Evolutionary conservation across 352 stramenopile genomes (phyloP).

Genomic region (Globisporangium ultimum): DNA sequence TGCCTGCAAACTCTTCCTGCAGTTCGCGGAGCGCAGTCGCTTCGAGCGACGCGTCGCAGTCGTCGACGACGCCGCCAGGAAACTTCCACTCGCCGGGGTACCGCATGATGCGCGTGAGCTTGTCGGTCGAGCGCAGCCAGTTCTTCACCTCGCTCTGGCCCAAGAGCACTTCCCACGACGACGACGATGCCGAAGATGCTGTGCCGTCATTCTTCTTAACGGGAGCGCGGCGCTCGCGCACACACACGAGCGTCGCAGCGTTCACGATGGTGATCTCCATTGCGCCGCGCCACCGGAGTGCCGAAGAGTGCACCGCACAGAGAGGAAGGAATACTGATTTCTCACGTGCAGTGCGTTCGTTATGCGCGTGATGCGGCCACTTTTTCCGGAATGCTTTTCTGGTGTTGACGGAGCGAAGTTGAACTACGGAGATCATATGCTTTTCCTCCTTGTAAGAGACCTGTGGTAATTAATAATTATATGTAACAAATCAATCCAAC

Average conservation of each 20-base stretch:
- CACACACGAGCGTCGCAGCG: slow-evolving; percentile 22
- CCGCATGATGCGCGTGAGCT: slow-evolving; percentile 44
- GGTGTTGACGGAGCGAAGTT: background rate
- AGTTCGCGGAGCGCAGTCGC: slow-evolving; percentile 44
- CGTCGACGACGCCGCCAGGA: slow-evolving; percentile 44
- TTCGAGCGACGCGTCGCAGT: slow-evolving; percentile 29
- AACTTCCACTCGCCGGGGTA: slow-evolving; percentile 74
- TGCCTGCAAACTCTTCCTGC: slow-evolving; percentile 52
- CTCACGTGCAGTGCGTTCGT: background rate
- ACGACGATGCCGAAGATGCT: slow-evolving; percentile 9
- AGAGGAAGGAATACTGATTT: background rate
- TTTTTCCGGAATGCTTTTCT: too few species aligned
- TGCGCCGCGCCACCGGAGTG: slow-evolving; percentile 1
- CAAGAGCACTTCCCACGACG: slow-evolving; percentile 56
- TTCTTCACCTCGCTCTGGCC: slow-evolving; percentile 67
- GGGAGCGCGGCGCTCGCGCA: slow-evolving; percentile 7
- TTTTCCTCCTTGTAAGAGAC: too few species aligned
- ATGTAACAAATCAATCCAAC: too few species aligned
- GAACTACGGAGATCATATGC: too few species aligned
- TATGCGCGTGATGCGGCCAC: too few species aligned
- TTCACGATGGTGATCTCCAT: slow-evolving; percentile 15
- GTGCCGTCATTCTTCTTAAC: background rate
- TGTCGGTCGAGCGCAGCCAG: slow-evolving; percentile 47
- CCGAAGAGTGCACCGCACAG: background rate
- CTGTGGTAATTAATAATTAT: too few species aligned